Conservation (phyloP, 148 eudicot genomes). For the Vaccinium myrtillus region DNA sequence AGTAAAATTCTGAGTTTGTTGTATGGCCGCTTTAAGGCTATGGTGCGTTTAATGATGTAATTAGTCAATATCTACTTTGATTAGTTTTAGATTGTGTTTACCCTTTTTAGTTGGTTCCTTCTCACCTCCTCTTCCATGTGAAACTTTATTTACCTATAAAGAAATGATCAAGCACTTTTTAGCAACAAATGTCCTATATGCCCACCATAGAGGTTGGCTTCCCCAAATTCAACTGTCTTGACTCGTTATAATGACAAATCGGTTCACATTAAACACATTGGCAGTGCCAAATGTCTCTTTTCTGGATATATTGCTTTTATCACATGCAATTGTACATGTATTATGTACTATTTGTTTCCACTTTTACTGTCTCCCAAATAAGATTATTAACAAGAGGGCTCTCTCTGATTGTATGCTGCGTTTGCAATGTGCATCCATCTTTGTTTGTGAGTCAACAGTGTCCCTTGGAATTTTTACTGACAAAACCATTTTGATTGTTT, state of each 20-base stretch:
- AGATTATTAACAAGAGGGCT: background rate
- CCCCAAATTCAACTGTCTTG: background rate
- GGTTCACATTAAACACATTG: background rate
- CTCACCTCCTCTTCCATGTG: background rate
- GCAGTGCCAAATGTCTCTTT: background rate
- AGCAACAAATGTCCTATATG: background rate
- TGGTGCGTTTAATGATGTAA: too few relatives aligned
- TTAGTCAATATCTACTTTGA: background rate
- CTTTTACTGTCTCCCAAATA: background rate
- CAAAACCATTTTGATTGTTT: constrained; percentile 5
- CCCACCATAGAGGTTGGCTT: background rate
- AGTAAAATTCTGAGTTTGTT: background rate
- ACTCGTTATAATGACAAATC: background rate
- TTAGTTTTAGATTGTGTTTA: background rate
- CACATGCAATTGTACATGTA: background rate
- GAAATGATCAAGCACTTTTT: background rate
- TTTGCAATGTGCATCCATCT: background rate
- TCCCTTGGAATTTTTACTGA: background rate
- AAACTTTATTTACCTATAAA: background rate
- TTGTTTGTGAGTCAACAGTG: background rate
- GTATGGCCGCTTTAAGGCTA: too few relatives aligned
- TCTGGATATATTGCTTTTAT: background rate
- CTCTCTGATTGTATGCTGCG: background rate
- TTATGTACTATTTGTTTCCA: background rate
- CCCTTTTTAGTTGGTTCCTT: background rate